Evolutionary conservation across 768 basidiomycete genomes (phyloP), one percentile per base, ranked within the genome.

Genomic region (Russula vinacea): DNA sequence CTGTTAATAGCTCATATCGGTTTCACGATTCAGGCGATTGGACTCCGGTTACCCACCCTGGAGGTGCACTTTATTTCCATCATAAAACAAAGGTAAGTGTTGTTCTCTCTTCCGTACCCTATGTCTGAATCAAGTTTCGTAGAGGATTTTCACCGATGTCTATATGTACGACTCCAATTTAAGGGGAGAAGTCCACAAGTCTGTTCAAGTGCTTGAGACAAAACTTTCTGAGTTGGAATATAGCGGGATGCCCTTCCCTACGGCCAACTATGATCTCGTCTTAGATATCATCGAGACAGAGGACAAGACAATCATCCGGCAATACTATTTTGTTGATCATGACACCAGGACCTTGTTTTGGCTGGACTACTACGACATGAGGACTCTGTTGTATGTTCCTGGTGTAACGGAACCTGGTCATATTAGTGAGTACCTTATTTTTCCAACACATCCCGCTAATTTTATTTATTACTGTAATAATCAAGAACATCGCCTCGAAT

Each of bases 281-380:
- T 19, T 65, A 52, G 64, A 65, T 9, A 35, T 50, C 22, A n/a
- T 44, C 33, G 10, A 50, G 14, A 51, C 40, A 11, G 26, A 35
- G 17, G 33, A 45, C 26, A 42, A 49, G 8, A 26, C 56, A 26
- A 51, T 11, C 14, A 51, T 32, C 40, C 40, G 47, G 54, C 24
- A 39, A n/a, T 65, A 65, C 40, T 65, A 65, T 44, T 65, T 29
- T 37, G 64, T 56, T 24, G 59, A 65, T 37, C 64, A 65, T 5
- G 10, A 29, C 1, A 51, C 16, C 2, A 56, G 19, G 24, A 56
- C 54, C 11, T 17, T 65, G 49, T 65, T 61, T 33, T 65, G 64
- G 64, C 22, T 37, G 40, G 3, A 51, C 0, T 2, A 1, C 29
- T 65, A 65, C 52, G 24, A 56, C 13, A 45, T 53, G 26, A 10